phyloP scores from a whole-genome alignment of 169 alveolate species.

The Besnoitia besnoiti region DNA sequence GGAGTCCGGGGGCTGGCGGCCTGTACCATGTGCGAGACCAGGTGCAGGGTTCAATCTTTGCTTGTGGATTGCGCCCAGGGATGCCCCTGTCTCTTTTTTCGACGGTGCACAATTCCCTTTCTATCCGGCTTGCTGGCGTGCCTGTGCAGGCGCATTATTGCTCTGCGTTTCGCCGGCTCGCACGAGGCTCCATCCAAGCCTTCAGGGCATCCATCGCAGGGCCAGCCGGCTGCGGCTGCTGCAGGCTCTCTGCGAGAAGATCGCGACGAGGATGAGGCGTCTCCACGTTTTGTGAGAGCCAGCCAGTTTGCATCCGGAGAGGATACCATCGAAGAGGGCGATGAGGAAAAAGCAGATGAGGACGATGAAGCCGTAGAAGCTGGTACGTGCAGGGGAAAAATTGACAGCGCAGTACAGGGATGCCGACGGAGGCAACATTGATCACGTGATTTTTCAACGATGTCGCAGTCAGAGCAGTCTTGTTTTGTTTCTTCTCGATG shows the following conservation, averaged over 20 bases:
- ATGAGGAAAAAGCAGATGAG: not conserved
- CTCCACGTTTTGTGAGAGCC: no score
- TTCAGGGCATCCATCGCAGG: not conserved
- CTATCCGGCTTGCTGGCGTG: not conserved
- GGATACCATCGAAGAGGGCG: not conserved
- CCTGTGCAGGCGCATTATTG: slow-evolving; percentile 6
- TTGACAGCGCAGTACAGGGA: not conserved
- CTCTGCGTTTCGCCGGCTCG: not conserved
- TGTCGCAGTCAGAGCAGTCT: no score
- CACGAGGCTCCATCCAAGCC: not conserved
- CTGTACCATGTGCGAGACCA: no score
- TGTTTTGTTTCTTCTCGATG: no score
- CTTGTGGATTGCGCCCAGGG: no score
- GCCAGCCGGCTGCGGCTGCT: not conserved
- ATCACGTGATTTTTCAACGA: no score
- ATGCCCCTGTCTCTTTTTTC: not conserved
- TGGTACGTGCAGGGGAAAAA: not conserved
- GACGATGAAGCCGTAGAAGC: not conserved
- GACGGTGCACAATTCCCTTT: not conserved
- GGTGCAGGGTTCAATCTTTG: no score
- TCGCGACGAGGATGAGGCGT: not conserved
- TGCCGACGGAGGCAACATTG: no score
- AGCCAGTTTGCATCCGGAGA: not conserved
- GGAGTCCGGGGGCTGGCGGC: no score
- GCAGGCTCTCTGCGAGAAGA: not conserved